Evolutionary conservation across 2,329 filamentous ascomycete species (phyloP).

Genomic region (Sporothrix variecibatus): DNA sequence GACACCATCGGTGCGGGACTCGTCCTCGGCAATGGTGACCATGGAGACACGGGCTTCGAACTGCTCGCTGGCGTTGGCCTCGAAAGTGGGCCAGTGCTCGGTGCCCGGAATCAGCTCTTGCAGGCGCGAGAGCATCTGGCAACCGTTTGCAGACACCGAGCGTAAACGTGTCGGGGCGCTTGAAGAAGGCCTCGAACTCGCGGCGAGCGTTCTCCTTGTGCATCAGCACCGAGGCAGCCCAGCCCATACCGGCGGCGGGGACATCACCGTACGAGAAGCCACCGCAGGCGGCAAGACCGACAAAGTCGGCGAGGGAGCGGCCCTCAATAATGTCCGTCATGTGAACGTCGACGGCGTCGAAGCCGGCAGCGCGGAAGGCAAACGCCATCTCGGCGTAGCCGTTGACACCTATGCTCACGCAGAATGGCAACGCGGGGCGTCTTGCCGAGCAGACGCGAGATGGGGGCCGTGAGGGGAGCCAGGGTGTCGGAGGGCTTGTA

Average conservation of each 20-base stretch:
- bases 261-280: conserved; percentile 85
- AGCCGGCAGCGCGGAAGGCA: conserved; percentile 87
- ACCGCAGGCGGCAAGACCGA: conserved; percentile 89
- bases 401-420: conserved; percentile 92
- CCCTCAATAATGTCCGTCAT: conserved; percentile 90
- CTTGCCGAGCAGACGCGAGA: conserved; percentile 59
- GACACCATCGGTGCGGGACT: conserved; percentile 34
- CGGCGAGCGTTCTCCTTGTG: conserved; percentile 69
- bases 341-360: conserved; percentile 89
- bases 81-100: conserved; percentile 80
- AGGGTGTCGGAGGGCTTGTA: conserved; percentile 79
- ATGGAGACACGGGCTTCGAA: conserved; percentile 88
- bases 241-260: conserved; percentile 91
- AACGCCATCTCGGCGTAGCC: conserved; percentile 98
- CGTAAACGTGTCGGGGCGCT: conserved; percentile 83
- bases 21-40: conserved; percentile 70
- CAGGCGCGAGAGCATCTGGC: conserved; percentile 86
- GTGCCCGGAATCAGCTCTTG: conserved; percentile 86
- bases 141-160: conserved; percentile 98
- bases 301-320: conserved; percentile 78
- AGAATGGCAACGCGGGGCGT: conserved; percentile 83
- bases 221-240: conserved; percentile 90
- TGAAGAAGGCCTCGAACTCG: conserved; percentile 85
- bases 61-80: conserved; percentile 80
- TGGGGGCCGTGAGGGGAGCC: conserved; percentile 65